Base-by-base conservation (phyloP, 2,329 filamentous ascomycete species). In the Ophiocordyceps camponoti-rufipedis region DNA sequence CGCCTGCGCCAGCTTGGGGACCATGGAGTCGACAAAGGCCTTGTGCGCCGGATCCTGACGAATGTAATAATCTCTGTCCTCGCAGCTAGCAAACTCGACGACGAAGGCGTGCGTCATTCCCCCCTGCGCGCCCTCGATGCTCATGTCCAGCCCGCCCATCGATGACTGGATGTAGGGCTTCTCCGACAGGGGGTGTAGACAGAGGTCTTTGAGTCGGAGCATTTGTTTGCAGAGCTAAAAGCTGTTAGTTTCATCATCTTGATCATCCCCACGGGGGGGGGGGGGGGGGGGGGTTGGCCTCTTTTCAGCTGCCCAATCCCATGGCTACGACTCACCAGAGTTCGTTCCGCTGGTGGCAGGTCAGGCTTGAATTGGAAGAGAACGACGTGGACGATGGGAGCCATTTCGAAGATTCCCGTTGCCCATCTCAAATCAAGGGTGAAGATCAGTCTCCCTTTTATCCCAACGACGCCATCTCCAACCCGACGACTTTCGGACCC, bases 21-120 rank as follows among this genome's bases (percentile, higher is more conserved):
- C 58, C 28, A 73, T 54, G 47, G 62, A 68, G 49, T 69, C 62
- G 18, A 74, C 64, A 54, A 83, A 83, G 0, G 60, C 72, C 43
- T 65, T 58, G 57, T 86, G 81, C 13, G 60, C 71, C 1, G 79
- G 78, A 51, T 86, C 82, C 35, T 75, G 61, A 42, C 72, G 59
- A 6, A 81, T 59, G 55, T 85, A 86, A 53, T 84, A 85, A 48
- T 75, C 69, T 43, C 80, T 66, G 55, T 87, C 80, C 50, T 75
- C 70, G 23, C 65, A 64, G 35, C 56, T 78, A 8, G 72, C 69
- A 49, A 86, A 86, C 53, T 83, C 73, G 39, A 73, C 69, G 2
- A 86, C 70, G 50, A 85, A 85, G 0, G 68, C 78, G 55, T 86
- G 81, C 1, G 77, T 77, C 45, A 79, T 72, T 1, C 71, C 78